A percentile compares a stretch with the other conserved stretches of the same genome.
These are phyloP conservation scores for Cladophialophora exuberans DNA, from an alignment of 2,329 filamentous ascomycete species.

Conservation along the genomic window DNA sequence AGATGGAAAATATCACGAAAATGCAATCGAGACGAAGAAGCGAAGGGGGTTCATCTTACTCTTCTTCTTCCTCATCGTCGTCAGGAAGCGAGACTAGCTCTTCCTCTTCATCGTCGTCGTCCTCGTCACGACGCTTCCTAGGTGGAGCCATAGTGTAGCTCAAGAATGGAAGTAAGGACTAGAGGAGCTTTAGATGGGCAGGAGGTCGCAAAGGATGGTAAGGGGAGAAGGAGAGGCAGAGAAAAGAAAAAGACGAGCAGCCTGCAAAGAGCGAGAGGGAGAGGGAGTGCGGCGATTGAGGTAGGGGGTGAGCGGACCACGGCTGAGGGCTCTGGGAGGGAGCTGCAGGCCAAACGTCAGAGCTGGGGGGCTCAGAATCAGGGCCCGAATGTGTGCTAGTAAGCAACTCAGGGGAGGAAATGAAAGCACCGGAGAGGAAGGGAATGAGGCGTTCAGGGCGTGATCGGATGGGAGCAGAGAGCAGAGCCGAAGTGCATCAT, in stretches of 20 bases:
- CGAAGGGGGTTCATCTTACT: slow-evolving; percentile 39
- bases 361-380: slow-evolving; percentile 20
- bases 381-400: slow-evolving; percentile 9
- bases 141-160: slow-evolving; percentile 45
- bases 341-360: slow-evolving; percentile 28
- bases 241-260: slow-evolving; percentile 25
- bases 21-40: not conserved
- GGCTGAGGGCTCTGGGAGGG: slow-evolving; percentile 22
- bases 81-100: slow-evolving; percentile 53
- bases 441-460: slow-evolving; percentile 10
- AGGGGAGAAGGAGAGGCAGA: slow-evolving; percentile 28
- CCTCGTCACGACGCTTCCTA: slow-evolving; percentile 55
- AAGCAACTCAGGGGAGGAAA: slow-evolving; percentile 17
- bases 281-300: slow-evolving; percentile 31
- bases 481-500: slow-evolving; percentile 14
- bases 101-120: slow-evolving; percentile 51
- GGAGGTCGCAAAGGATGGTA: not conserved
- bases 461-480: slow-evolving; percentile 5
- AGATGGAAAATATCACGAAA: not conserved
- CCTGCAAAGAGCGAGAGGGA: slow-evolving; percentile 30
- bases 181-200: slow-evolving; percentile 8
- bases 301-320: slow-evolving; percentile 19
- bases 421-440: not conserved
- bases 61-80: slow-evolving; percentile 55
- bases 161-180: slow-evolving; percentile 6